Evolutionary conservation across 2,329 filamentous ascomycete genomes (phyloP).

Genomic region (Clarireedia sp.): DNA sequence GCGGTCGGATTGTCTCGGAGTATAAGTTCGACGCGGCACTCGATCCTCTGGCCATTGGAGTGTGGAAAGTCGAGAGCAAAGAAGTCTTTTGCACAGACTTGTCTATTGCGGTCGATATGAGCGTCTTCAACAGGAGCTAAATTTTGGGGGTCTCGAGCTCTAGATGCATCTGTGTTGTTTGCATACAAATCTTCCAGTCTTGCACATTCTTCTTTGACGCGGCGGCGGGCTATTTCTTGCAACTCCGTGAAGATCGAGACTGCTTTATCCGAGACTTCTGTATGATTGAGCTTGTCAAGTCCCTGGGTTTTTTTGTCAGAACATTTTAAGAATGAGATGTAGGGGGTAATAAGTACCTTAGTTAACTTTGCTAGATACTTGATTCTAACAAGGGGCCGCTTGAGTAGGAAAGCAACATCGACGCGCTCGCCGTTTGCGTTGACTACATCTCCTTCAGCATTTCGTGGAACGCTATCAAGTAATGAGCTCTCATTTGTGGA

Average conservation of each 20-base stretch:
- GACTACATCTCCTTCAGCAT: conserved; percentile 57
- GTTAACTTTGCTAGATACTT: conserved; percentile 83
- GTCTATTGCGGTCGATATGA: conserved; percentile 64
- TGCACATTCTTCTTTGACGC: conserved; percentile 64
- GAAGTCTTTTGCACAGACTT: conserved; percentile 82
- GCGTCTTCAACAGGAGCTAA: conserved; percentile 64
- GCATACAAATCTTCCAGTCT: conserved; percentile 81
- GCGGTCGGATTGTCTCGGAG: conserved; percentile 71
- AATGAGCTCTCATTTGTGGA: conserved; percentile 49
- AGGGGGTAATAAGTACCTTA: conserved; percentile 43
- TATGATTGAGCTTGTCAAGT: conserved; percentile 31
- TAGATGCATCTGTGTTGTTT: conserved; percentile 69
- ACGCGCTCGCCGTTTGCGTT: conserved; percentile 69
- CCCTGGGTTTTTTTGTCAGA: conserved; percentile 15
- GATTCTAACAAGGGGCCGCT: conserved; percentile 76
- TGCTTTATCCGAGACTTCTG: conserved; percentile 32
- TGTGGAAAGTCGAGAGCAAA: conserved; percentile 82
- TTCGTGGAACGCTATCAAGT: conserved; percentile 50
- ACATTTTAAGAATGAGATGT: neutral
- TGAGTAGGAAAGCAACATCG: conserved; percentile 88
- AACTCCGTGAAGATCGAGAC: conserved; percentile 52
- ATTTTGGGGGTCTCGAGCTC: conserved; percentile 70
- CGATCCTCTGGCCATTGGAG: conserved; percentile 81
- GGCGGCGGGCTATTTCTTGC: conserved; percentile 67
- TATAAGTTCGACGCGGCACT: conserved; percentile 81